Evolutionary conservation across 495 filamentous ascomycete genomes (phyloP).

Genomic region (Saxophila tyrrhenica): DNA sequence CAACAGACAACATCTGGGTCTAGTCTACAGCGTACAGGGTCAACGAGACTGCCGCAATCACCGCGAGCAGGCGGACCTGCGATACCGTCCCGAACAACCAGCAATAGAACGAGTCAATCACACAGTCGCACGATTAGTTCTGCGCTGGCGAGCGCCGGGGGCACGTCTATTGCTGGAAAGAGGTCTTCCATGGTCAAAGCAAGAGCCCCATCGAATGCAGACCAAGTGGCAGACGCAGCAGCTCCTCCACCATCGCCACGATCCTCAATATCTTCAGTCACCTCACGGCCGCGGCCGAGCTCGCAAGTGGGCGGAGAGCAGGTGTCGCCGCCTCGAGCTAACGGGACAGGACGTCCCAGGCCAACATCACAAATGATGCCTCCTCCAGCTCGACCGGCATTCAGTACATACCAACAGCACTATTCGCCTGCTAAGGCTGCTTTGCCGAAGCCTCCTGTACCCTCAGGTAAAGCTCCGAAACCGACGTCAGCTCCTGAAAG

Average conservation of each 20-base stretch:
- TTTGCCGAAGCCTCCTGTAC: constrained; percentile 16
- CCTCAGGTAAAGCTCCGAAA: not conserved
- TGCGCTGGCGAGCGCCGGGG: not conserved
- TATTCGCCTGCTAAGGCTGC: constrained; percentile 19
- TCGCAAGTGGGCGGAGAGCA: not conserved
- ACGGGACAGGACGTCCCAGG: constrained; percentile 3
- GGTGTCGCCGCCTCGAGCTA: not conserved
- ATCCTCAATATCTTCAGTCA: not conserved
- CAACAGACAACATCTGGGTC: not conserved
- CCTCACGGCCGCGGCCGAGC: not conserved
- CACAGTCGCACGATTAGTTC: not conserved
- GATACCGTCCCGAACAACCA: constrained; percentile 9
- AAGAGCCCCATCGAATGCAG: constrained; percentile 5
- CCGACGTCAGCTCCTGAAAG: not conserved
- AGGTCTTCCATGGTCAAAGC: constrained; percentile 1
- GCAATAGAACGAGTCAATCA: constrained; percentile 3
- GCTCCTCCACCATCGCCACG: not conserved
- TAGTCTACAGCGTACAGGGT: constrained; percentile 9
- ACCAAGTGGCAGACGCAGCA: not conserved
- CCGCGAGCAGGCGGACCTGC: constrained; percentile 1
- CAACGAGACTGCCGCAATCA: constrained; percentile 13
- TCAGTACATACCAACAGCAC: constrained; percentile 20
- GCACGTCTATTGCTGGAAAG: constrained; percentile 5
- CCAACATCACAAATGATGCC: constrained; percentile 1
- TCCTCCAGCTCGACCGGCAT: constrained; percentile 6